Evolutionary conservation across 2,329 filamentous ascomycete species (phyloP).

Genomic region (Helminthosporium solani): DNA sequence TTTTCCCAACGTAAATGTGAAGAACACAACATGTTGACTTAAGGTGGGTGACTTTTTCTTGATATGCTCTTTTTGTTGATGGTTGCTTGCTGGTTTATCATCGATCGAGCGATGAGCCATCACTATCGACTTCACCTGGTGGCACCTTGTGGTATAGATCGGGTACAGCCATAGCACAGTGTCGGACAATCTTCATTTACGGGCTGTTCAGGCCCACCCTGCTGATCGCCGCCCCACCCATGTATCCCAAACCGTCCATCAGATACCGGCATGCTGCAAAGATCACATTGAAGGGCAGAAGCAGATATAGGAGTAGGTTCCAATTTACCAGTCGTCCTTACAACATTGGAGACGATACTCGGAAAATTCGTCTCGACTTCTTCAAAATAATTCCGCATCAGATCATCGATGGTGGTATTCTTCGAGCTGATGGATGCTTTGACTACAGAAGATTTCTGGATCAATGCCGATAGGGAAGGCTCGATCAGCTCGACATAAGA

Average conservation of each 20-base stretch:
- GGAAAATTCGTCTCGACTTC: slow-evolving; percentile 84
- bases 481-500: slow-evolving; percentile 61
- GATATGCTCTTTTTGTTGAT: too few species aligned
- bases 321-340: slow-evolving; percentile 85
- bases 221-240: slow-evolving; percentile 60
- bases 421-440: slow-evolving; percentile 61
- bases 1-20: too few species aligned
- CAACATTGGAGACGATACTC: slow-evolving; percentile 91
- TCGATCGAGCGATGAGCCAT: background rate
- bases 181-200: slow-evolving; percentile 24
- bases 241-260: slow-evolving; percentile 63
- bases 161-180: slow-evolving; percentile 74
- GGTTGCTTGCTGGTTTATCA: background rate
- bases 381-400: slow-evolving; percentile 86
- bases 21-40: too few species aligned
- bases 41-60: too few species aligned
- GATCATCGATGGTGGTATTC: slow-evolving; percentile 83
- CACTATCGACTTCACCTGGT: background rate
- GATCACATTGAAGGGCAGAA: slow-evolving; percentile 53
- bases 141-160: slow-evolving; percentile 47
- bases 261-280: slow-evolving; percentile 70
- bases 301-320: slow-evolving; percentile 47
- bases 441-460: slow-evolving; percentile 33
- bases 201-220: slow-evolving; percentile 31
- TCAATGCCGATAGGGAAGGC: slow-evolving; percentile 50